Percentiles rank a stretch among this genome's conserved stretches.
phyloP scores from a whole-genome alignment of 345 rosid genomes.

The Alliaria petiolata region DNA sequence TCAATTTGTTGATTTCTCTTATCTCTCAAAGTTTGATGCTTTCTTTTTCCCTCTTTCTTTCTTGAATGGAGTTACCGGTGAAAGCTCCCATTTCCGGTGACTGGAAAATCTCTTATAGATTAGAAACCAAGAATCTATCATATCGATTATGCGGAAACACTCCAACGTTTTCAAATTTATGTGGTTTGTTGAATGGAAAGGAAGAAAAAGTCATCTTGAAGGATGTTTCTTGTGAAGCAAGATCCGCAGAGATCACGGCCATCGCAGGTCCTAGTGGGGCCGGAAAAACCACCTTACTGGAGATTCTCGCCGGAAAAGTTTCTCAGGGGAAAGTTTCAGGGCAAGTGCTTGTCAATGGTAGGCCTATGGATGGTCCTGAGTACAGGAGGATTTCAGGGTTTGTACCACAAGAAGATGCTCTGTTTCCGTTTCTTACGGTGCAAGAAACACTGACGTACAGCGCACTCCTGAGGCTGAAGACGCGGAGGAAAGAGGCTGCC shows the following conservation, averaged over 20 bases:
- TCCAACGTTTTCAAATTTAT: slow-evolving; percentile 32
- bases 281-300: slow-evolving; percentile 83
- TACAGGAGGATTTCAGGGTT: slow-evolving; percentile 72
- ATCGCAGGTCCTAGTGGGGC: slow-evolving; percentile 96
- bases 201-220: slow-evolving; percentile 47
- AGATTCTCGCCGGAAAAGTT: slow-evolving; percentile 76
- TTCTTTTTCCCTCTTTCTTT: slow-evolving; percentile 15
- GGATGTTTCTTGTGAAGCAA: slow-evolving; percentile 63
- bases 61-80: slow-evolving; percentile 68
- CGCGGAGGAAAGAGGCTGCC: slow-evolving; percentile 40
- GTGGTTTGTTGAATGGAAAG: slow-evolving; percentile 22
- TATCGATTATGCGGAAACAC: slow-evolving; percentile 45
- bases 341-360: slow-evolving; percentile 59
- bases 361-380: slow-evolving; percentile 45
- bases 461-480: slow-evolving; percentile 71
- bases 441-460: slow-evolving; percentile 81
- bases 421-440: slow-evolving; percentile 82
- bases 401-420: slow-evolving; percentile 82
- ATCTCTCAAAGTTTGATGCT: slow-evolving; percentile 20
- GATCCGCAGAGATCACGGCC: slow-evolving; percentile 62
- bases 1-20: slow-evolving; percentile 17
- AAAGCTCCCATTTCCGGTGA: slow-evolving; percentile 36
- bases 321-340: slow-evolving; percentile 42
- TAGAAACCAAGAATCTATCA: slow-evolving; percentile 61
- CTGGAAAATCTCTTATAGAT: slow-evolving; percentile 40